Evolutionary conservation across 2,329 filamentous ascomycete species (phyloP).

Genomic region (Pestalotiopsis sp.): DNA sequence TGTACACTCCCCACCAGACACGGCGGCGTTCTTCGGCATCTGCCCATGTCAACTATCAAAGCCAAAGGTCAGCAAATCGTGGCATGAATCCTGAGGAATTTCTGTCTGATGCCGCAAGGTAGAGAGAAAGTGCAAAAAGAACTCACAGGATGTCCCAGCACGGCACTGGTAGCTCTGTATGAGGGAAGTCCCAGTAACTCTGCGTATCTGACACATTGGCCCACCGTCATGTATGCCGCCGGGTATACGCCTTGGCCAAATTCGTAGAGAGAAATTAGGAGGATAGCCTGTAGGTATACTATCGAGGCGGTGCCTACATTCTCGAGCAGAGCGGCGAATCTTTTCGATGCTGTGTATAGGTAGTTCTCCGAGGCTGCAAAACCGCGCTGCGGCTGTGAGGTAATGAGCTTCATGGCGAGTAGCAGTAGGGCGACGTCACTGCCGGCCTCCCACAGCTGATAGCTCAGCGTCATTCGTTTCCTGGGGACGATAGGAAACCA

Average conservation of each 20-base stretch:
- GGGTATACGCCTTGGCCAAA: slow-evolving; percentile 53
- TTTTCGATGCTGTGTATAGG: slow-evolving; percentile 46
- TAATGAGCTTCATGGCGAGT: slow-evolving; percentile 51
- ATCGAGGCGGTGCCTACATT: slow-evolving; percentile 43
- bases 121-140: not conserved
- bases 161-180: slow-evolving; percentile 35
- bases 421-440: slow-evolving; percentile 50
- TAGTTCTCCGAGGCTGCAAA: slow-evolving; percentile 36
- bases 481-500: slow-evolving; percentile 53
- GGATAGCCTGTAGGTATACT: slow-evolving; percentile 45
- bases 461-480: slow-evolving; percentile 45
- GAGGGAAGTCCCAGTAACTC: slow-evolving; percentile 47
- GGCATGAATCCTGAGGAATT: not conserved
- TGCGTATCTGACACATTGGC: slow-evolving; percentile 46
- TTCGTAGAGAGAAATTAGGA: slow-evolving; percentile 51
- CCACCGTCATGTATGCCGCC: slow-evolving; percentile 51
- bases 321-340: slow-evolving; percentile 44
- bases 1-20: slow-evolving; percentile 52
- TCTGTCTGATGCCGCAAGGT: not conserved
- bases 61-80: not conserved
- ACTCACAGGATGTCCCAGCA: slow-evolving; percentile 40
- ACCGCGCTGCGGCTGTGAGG: slow-evolving; percentile 37
- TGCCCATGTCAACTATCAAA: slow-evolving; percentile 43
- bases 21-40: slow-evolving; percentile 49
- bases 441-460: slow-evolving; percentile 45